Percentiles rank a stretch among this genome's conserved stretches.
phyloP scores from a whole-genome alignment of 306 rosid species.

The Parietaria judaica region DNA sequence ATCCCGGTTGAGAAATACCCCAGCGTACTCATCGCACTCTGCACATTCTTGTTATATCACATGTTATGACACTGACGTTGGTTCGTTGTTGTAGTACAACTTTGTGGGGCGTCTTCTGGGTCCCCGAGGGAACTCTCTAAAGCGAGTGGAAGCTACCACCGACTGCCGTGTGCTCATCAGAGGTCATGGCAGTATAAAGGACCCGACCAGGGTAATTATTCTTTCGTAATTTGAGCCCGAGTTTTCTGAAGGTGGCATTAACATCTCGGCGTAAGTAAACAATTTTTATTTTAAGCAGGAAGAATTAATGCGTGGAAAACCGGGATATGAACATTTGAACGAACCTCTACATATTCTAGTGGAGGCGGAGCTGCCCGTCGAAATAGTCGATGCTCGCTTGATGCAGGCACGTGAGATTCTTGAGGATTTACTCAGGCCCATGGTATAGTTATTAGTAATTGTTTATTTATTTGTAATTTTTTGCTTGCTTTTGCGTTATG shows the following conservation, averaged over 20 bases:
- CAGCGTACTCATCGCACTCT: slow-evolving; percentile 37
- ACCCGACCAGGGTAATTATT: slow-evolving; percentile 67
- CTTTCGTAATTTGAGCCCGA: background rate
- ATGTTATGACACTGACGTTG: slow-evolving; percentile 19
- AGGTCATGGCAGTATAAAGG: slow-evolving; percentile 99
- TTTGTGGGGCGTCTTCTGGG: slow-evolving; percentile 98
- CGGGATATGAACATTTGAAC: slow-evolving; percentile 84
- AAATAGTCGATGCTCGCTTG: slow-evolving; percentile 72
- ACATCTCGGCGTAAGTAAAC: too few relatives aligned
- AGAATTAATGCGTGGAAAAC: slow-evolving; percentile 90
- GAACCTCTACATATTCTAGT: slow-evolving; percentile 92
- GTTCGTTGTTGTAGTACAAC: slow-evolving; percentile 55
- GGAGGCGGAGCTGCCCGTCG: slow-evolving; percentile 86
- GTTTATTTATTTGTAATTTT: background rate
- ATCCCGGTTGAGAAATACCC: slow-evolving; percentile 81
- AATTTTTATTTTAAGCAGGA: slow-evolving; percentile 37
- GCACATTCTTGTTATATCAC: background rate
- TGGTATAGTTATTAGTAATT: slow-evolving; percentile 28
- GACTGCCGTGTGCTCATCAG: slow-evolving; percentile 97
- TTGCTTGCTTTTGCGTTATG: background rate
- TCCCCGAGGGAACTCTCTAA: slow-evolving; percentile 96
- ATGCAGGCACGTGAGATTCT: slow-evolving; percentile 76
- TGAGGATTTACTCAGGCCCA: slow-evolving; percentile 73
- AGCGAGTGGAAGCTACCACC: slow-evolving; percentile 91
- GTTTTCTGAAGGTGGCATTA: background rate